Evolutionary conservation across 2,329 filamentous ascomycete genomes (phyloP).

Genomic region (Beauveria pseudobassiana): DNA sequence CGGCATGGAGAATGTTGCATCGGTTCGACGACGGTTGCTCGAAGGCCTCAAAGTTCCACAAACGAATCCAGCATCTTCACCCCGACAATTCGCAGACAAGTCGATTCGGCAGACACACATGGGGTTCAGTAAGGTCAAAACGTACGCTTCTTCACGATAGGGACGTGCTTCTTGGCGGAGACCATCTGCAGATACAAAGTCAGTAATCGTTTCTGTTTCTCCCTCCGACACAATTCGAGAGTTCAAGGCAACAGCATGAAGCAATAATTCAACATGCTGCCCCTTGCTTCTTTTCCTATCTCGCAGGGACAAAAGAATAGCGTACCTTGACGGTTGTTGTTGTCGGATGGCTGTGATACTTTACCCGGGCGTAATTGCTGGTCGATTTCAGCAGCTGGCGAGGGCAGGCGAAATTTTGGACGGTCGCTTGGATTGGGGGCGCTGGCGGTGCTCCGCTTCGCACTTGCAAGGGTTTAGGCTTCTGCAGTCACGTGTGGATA

Average conservation of each 20-base stretch:
- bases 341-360: conserved; percentile 12
- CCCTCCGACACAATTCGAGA: not conserved
- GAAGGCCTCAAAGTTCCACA: not conserved
- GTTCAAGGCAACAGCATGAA: not conserved
- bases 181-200: conserved; percentile 63
- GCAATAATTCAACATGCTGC: not conserved
- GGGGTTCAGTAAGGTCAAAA: conserved; percentile 25
- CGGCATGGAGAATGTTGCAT: not conserved
- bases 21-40: not conserved
- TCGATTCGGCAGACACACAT: not conserved
- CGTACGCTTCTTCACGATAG: conserved; percentile 99
- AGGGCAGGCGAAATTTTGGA: conserved; percentile 9
- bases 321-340: conserved; percentile 12
- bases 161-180: conserved; percentile 97
- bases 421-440: not conserved
- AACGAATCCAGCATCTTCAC: not conserved
- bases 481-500: not conserved
- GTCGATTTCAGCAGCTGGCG: not conserved
- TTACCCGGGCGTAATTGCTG: conserved; percentile 9
- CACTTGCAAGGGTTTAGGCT: conserved; percentile 9
- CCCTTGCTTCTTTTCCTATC: not conserved
- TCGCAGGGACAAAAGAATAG: not conserved
- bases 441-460: not conserved
- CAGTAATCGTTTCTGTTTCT: conserved; percentile 19
- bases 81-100: not conserved